Percentiles rank a stretch among this genome's conserved stretches.
Conservation (phyloP, 2,329 filamentous ascomycete genomes). For the Daldinia sp. region DNA sequence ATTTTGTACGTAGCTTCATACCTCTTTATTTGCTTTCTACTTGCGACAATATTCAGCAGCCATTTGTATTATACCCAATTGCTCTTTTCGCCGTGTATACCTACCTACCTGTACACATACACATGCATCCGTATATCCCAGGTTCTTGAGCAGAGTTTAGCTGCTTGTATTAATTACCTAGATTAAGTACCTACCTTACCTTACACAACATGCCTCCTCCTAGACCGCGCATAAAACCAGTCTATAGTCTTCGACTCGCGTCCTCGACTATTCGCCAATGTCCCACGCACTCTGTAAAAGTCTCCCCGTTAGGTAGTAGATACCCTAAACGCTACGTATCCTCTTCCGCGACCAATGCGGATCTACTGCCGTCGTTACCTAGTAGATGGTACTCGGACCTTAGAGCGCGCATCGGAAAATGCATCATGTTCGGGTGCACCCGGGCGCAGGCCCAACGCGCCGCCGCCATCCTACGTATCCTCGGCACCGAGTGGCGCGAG, state of each 20-base stretch:
- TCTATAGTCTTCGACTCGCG: not conserved
- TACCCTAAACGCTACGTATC: constrained; percentile 4
- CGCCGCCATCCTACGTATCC: constrained; percentile 63
- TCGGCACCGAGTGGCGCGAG: constrained; percentile 72
- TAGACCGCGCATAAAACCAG: constrained; percentile 36
- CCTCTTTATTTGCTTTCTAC: not conserved
- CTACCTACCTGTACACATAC: too few species aligned
- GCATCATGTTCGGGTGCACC: constrained; percentile 76
- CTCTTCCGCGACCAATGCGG: not conserved
- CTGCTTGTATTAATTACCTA: too few species aligned
- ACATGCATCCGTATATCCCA: not conserved
- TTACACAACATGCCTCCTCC: constrained; percentile 39
- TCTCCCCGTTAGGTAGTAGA: not conserved
- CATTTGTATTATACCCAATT: not conserved
- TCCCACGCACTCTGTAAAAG: not conserved
- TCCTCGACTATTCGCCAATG: constrained; percentile 3
- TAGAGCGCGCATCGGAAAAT: constrained; percentile 73
- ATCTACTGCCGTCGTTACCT: constrained; percentile 48
- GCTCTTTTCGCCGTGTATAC: not conserved
- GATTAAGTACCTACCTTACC: not conserved
- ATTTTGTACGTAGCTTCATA: not conserved
- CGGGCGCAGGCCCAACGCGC: constrained; percentile 65
- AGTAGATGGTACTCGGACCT: constrained; percentile 73
- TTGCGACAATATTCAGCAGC: too few species aligned
- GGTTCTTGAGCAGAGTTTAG: too few species aligned